These are phyloP conservation scores for Mycena filopes DNA, from an alignment of 768 basidiomycete species.

Conservation along the genomic window DNA sequence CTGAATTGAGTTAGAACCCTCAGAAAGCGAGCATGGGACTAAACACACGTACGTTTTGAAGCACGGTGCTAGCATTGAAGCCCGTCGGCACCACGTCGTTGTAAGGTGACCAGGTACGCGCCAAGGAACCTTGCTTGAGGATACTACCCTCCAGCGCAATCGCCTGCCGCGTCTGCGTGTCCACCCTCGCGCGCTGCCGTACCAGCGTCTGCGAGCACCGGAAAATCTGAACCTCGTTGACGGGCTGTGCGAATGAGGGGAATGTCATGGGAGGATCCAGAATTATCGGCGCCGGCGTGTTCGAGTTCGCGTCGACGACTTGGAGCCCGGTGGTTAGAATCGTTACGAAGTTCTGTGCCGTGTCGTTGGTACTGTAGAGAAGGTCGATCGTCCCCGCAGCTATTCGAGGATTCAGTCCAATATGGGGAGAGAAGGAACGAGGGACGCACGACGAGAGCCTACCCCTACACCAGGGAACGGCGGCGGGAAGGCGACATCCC, in stretches of 20 bases:
- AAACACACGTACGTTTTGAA: neutral
- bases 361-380: neutral
- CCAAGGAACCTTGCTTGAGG: neutral
- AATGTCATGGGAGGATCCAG: neutral
- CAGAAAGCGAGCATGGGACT: neutral
- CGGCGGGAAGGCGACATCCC: neutral
- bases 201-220: conserved; percentile 13
- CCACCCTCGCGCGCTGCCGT: neutral
- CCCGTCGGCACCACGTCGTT: neutral
- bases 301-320: neutral
- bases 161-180: neutral
- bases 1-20: neutral
- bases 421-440: conserved; percentile 1
- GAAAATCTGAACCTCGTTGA: neutral
- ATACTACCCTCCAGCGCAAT: neutral
- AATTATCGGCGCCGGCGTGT: neutral
- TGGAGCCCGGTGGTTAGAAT: neutral
- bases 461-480: neutral
- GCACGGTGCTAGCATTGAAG: neutral
- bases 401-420: neutral
- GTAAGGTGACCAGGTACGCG: neutral
- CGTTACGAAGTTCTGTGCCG: conserved; percentile 1
- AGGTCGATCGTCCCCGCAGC: neutral
- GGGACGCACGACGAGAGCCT: neutral
- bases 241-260: neutral